Percentiles rank a stretch among this genome's conserved stretches.
Conservation (phyloP, 2,329 filamentous ascomycete species). For the Colletotrichum plurivorum region DNA sequence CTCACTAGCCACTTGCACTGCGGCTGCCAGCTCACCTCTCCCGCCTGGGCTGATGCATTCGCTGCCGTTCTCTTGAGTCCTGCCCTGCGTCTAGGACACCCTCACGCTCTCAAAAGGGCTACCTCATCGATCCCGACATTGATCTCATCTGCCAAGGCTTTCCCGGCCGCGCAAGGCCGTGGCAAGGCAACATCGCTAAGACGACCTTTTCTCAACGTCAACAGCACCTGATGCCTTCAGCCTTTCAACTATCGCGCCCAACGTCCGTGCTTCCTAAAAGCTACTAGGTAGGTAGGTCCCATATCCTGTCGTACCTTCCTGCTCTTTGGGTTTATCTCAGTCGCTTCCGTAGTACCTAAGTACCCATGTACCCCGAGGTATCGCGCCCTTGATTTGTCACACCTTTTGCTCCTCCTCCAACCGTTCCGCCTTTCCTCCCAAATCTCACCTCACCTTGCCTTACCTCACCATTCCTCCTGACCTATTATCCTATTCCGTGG, state of each 20-base stretch:
- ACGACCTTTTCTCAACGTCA: slow-evolving; percentile 17
- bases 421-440: too few species aligned
- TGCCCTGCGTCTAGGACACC: neutral
- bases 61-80: neutral
- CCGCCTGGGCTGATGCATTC: slow-evolving; percentile 2
- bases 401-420: neutral
- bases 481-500: slow-evolving; percentile 22
- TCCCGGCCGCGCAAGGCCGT: neutral
- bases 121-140: slow-evolving; percentile 10
- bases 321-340: too few species aligned
- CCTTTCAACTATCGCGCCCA: slow-evolving; percentile 1
- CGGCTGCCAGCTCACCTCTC: neutral
- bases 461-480: neutral
- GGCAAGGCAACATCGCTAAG: slow-evolving; percentile 25
- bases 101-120: slow-evolving; percentile 5
- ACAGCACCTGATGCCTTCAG: slow-evolving; percentile 13
- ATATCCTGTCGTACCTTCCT: too few species aligned
- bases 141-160: slow-evolving; percentile 25
- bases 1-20: neutral
- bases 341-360: too few species aligned
- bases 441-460: too few species aligned
- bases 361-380: neutral
- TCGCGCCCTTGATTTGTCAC: slow-evolving; percentile 29
- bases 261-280: neutral
- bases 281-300: neutral